These are phyloP conservation scores for Scheffersomyces quercinus DNA, from an alignment of 1,139 yeast genomes.

Conservation along the genomic window DNA sequence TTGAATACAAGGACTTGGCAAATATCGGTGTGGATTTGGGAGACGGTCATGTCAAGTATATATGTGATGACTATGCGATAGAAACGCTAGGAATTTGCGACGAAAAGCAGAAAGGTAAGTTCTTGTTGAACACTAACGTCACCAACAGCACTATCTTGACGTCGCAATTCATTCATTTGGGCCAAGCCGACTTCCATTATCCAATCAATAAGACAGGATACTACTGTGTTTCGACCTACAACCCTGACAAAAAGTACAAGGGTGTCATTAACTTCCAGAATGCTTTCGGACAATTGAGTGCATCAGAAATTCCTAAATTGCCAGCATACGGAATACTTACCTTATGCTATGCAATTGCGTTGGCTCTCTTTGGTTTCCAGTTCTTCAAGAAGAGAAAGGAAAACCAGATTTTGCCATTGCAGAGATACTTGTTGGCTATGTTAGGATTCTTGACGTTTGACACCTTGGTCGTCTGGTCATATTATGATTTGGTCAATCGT, in stretches of 20 bases:
- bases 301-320: constrained; percentile 86
- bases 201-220: constrained; percentile 77
- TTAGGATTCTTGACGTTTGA: constrained; percentile 82
- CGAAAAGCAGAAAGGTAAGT: constrained; percentile 55
- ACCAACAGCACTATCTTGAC: constrained; percentile 60
- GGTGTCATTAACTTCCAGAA: constrained; percentile 80
- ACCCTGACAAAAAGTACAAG: constrained; percentile 45
- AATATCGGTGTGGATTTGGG: constrained; percentile 57
- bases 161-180: constrained; percentile 53
- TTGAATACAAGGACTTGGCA: constrained; percentile 78
- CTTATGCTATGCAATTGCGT: constrained; percentile 75
- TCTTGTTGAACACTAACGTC: constrained; percentile 48
- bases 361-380: constrained; percentile 81
- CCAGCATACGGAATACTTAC: constrained; percentile 88
- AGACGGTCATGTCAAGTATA: constrained; percentile 46
- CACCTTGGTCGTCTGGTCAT: constrained; percentile 87
- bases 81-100: constrained; percentile 53
- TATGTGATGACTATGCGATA: constrained; percentile 78
- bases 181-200: constrained; percentile 64
- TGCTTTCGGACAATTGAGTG: constrained; percentile 87
- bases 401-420: constrained; percentile 85
- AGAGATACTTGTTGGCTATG: constrained; percentile 84
- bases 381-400: constrained; percentile 75
- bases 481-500: constrained; percentile 78
- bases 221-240: constrained; percentile 80